Conservation (phyloP, 225 moss, liverwort and hornwort species). For the Asterella californica region DNA sequence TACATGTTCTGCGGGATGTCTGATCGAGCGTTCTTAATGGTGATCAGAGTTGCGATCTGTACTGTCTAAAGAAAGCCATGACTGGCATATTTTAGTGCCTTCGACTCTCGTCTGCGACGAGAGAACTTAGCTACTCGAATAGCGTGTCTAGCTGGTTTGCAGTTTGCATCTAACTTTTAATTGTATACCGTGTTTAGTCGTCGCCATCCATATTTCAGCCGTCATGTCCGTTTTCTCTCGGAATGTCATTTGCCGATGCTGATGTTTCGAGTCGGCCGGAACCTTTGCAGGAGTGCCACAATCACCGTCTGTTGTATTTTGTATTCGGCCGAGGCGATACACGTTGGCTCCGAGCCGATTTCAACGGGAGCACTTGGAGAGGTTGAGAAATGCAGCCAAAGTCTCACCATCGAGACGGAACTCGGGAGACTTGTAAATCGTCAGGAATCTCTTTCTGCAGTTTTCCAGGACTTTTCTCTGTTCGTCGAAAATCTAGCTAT, state of each 20-base stretch:
- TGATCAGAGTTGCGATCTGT: no score
- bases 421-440: neutral
- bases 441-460: neutral
- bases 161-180: no score
- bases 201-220: neutral
- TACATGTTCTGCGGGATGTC: neutral
- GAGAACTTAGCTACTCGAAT: no score
- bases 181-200: neutral
- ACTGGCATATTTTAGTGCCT: no score
- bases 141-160: neutral
- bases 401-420: conserved; percentile 12
- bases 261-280: neutral
- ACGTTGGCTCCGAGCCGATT: conserved; percentile 13
- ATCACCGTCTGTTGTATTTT: conserved; percentile 6
- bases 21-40: no score
- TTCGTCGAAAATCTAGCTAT: neutral
- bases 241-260: neutral
- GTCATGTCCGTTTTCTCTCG: neutral
- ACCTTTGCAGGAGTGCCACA: conserved; percentile 10
- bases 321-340: conserved; percentile 13
- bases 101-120: neutral
- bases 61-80: no score
- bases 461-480: neutral
- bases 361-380: conserved; percentile 22
- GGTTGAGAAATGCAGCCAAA: conserved; percentile 19